These are phyloP conservation scores for Malus sylvestris DNA, from an alignment of 306 rosid genomes.

Conservation along the genomic window DNA sequence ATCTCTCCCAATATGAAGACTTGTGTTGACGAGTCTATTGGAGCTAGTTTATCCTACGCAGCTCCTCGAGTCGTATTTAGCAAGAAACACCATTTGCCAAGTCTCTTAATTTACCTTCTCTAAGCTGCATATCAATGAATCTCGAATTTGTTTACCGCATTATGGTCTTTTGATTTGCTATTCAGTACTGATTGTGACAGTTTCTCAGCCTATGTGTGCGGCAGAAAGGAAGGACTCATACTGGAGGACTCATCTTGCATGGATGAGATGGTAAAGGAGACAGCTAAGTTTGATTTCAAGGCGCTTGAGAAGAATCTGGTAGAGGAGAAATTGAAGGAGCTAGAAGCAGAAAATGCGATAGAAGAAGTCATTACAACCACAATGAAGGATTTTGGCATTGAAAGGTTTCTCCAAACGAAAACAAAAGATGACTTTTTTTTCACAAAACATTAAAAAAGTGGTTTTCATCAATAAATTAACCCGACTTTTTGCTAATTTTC, in stretches of 20 bases:
- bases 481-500: background rate
- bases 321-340: conserved; percentile 11
- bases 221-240: conserved; percentile 4
- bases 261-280: conserved; percentile 1
- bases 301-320: conserved; percentile 13
- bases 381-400: conserved; percentile 32
- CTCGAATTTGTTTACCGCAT: no score
- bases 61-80: no score
- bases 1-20: no score
- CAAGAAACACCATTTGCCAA: no score
- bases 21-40: no score
- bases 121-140: background rate
- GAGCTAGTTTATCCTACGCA: no score
- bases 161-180: background rate
- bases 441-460: no score
- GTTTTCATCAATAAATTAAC: no score
- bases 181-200: background rate
- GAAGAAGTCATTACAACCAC: background rate
- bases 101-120: no score
- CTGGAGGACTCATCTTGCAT: conserved; percentile 15
- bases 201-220: conserved; percentile 30
- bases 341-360: background rate
- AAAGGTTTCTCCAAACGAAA: conserved; percentile 14
- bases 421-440: no score
- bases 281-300: conserved; percentile 22